Conservation (phyloP, 257 asterid species). For the Sherardia arvensis region DNA sequence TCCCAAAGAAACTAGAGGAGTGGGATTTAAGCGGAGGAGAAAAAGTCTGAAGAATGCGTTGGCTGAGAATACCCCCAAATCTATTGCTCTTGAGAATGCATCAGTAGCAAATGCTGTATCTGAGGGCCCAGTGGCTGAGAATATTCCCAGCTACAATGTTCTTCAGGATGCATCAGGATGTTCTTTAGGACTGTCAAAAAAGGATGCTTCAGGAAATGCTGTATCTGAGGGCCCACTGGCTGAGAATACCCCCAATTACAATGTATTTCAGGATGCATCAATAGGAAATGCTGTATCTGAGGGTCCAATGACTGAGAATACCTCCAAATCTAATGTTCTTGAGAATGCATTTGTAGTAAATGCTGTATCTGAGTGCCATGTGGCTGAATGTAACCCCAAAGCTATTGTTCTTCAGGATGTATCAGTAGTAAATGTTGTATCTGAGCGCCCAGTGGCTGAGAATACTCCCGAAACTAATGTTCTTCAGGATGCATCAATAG, state of each 20-base stretch:
- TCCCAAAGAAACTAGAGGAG: constrained; percentile 43
- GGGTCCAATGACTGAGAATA: constrained; percentile 20
- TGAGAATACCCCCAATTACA: constrained; percentile 8
- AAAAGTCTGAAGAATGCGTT: constrained; percentile 29
- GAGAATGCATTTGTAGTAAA: constrained; percentile 8
- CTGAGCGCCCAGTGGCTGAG: constrained; percentile 22
- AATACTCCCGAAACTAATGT: constrained; percentile 1
- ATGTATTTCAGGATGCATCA: not conserved
- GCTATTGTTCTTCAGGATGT: not conserved
- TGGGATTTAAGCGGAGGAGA: constrained; percentile 60
- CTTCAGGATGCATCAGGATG: too few relatives aligned
- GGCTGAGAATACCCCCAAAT: constrained; percentile 13
- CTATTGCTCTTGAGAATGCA: not conserved
- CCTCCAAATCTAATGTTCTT: not conserved
- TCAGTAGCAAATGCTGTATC: constrained; percentile 19
- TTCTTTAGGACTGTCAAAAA: too few relatives aligned
- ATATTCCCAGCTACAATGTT: too few relatives aligned
- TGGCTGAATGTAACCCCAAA: constrained; percentile 15
- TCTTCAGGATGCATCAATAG: constrained; percentile 6
- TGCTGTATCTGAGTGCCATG: constrained; percentile 25
- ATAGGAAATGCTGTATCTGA: constrained; percentile 20
- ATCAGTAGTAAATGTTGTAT: constrained; percentile 18
- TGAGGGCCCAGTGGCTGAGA: constrained; percentile 16
- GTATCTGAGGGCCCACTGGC: constrained; percentile 28
- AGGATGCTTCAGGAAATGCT: constrained; percentile 10